Evolutionary conservation across 768 basidiomycete species (phyloP).

Genomic region (Plicaturopsis crispa): DNA sequence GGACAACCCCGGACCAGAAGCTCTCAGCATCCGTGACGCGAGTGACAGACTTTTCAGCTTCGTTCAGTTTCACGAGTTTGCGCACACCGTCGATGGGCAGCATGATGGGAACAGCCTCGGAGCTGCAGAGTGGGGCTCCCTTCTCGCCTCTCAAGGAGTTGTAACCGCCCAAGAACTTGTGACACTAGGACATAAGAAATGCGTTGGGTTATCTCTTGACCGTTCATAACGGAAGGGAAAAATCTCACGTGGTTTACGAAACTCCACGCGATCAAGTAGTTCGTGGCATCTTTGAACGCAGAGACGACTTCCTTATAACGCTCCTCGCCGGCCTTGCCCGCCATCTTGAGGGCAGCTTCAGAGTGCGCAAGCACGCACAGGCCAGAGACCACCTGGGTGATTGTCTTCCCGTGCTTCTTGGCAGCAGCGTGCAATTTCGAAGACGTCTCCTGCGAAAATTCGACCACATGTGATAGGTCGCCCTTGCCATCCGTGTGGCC

Average conservation of each 20-base stretch:
- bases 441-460: neutral
- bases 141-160: neutral
- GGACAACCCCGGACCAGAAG: slow-evolving; percentile 1
- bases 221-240: neutral
- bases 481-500: neutral
- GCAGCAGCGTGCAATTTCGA: neutral
- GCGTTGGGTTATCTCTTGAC: neutral
- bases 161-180: neutral
- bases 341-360: neutral
- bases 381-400: slow-evolving; percentile 1
- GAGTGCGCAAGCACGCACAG: neutral
- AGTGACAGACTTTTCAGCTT: neutral
- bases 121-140: neutral
- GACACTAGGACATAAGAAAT: neutral
- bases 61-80: neutral
- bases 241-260: slow-evolving; percentile 1
- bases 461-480: neutral
- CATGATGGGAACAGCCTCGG: slow-evolving; percentile 1
- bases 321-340: neutral
- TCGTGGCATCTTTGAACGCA: neutral
- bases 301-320: neutral
- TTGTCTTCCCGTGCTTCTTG: neutral
- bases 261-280: neutral
- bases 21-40: neutral
- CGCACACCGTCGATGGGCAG: slow-evolving; percentile 1